Percentiles rank a stretch among this genome's conserved stretches.
These are phyloP conservation scores for Kodamaea restingae DNA, from an alignment of 805 yeast species.

Conservation along the genomic window DNA sequence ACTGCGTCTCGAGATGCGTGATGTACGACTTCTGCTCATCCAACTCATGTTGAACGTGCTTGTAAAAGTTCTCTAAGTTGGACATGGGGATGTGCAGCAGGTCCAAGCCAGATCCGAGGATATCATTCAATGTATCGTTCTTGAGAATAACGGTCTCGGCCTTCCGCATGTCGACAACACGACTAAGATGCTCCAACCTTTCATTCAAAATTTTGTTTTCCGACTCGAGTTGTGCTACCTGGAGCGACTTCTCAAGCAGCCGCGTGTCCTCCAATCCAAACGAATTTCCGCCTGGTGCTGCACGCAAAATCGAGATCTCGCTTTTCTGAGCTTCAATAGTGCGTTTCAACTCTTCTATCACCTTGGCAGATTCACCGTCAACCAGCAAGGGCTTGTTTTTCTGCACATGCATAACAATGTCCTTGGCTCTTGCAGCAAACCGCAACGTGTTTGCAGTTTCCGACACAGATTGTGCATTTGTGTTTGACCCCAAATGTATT, in stretches of 20 bases:
- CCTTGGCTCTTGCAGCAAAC: constrained; percentile 91
- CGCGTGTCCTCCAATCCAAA: constrained; percentile 1
- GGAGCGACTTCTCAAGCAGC: constrained; percentile 11
- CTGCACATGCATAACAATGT: constrained; percentile 66
- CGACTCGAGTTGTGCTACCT: constrained; percentile 38
- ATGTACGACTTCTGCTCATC: constrained; percentile 61
- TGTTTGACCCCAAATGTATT: constrained; percentile 54
- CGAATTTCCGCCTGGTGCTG: neutral
- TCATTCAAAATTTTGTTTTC: constrained; percentile 66
- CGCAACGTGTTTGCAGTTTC: constrained; percentile 86
- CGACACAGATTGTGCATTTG: constrained; percentile 46
- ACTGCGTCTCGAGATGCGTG: constrained; percentile 52
- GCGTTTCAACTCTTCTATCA: constrained; percentile 52
- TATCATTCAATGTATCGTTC: constrained; percentile 56
- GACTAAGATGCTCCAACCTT: constrained; percentile 62
- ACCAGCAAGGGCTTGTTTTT: constrained; percentile 39
- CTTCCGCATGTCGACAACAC: constrained; percentile 58
- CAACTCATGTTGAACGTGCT: constrained; percentile 45
- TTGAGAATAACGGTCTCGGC: constrained; percentile 54
- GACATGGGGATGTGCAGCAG: constrained; percentile 42
- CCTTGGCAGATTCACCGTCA: constrained; percentile 36
- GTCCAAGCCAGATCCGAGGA: constrained; percentile 44
- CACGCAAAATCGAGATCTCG: constrained; percentile 44
- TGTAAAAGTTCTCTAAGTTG: constrained; percentile 46
- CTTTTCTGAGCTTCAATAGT: constrained; percentile 60